A percentile compares a stretch with the other conserved stretches of the same genome.
phyloP scores from a whole-genome alignment of 148 eudicot species.

The Rhododendron simsii region DNA sequence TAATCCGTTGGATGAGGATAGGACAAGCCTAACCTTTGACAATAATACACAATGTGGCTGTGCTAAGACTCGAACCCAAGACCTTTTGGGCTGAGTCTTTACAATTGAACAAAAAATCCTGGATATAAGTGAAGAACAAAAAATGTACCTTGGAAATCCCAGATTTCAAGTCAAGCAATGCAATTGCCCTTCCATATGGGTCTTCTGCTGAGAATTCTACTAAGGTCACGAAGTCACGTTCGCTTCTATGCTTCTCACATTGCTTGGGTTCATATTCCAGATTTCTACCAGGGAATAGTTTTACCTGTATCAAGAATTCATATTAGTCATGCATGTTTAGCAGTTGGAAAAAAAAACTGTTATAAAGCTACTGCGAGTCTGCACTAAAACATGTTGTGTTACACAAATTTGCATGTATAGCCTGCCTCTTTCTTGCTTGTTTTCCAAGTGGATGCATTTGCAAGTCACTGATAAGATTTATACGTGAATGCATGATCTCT shows the following conservation, averaged over 20 bases:
- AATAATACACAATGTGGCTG: no score
- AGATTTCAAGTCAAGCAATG: constrained; percentile 63
- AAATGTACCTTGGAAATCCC: constrained; percentile 54
- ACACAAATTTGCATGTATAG: not conserved
- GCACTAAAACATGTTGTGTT: constrained; percentile 1
- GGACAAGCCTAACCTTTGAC: no score
- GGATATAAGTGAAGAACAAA: not conserved
- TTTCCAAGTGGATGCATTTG: not conserved
- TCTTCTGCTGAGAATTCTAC: constrained; percentile 65
- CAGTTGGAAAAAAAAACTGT: no score
- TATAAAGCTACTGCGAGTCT: not conserved
- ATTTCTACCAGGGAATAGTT: constrained; percentile 67
- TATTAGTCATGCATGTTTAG: not conserved
- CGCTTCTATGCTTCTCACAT: constrained; percentile 39
- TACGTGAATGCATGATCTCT: not conserved
- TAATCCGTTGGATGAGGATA: no score
- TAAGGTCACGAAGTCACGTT: constrained; percentile 56
- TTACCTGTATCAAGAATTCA: constrained; percentile 44
- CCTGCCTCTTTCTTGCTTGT: not conserved
- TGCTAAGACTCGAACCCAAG: no score
- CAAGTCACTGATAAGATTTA: not conserved
- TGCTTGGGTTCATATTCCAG: constrained; percentile 65
- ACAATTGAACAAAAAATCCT: no score
- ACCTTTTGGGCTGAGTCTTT: no score
- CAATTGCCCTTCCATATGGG: constrained; percentile 82